These are phyloP conservation scores for Conidiobolus incongruus DNA, from an alignment of 371 early-diverging fungal species.

Conservation along the genomic window DNA sequence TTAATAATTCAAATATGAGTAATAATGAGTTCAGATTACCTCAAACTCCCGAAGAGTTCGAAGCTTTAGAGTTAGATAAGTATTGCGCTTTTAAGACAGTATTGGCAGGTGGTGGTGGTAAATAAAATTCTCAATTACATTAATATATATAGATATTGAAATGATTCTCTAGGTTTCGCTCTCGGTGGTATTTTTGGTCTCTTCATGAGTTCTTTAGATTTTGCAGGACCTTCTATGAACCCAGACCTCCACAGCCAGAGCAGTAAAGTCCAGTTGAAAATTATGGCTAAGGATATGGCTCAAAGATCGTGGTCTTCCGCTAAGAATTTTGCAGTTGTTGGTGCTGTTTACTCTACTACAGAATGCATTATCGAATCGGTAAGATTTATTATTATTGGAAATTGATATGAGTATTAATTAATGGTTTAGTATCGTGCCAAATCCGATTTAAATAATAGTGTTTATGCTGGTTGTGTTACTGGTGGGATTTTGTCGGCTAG, in stretches of 20 bases:
- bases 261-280: conserved; percentile 52
- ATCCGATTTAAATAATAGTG: conserved; percentile 76
- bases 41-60: conserved; percentile 1
- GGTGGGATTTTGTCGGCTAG: conserved; percentile 70
- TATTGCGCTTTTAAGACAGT: conserved; percentile 3
- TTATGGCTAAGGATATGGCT: conserved; percentile 75
- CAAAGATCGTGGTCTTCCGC: conserved; percentile 50
- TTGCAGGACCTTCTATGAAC: conserved; percentile 28
- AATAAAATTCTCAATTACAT: neutral
- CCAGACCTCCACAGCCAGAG: conserved; percentile 33
- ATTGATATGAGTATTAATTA: conserved; percentile 1
- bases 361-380: conserved; percentile 89
- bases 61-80: conserved; percentile 3
- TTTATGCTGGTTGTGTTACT: conserved; percentile 79
- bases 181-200: conserved; percentile 82
- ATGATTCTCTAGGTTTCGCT: conserved; percentile 39
- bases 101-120: conserved; percentile 7
- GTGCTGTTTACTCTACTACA: conserved; percentile 70
- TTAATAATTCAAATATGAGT: neutral
- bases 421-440: conserved; percentile 67
- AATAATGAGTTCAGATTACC: conserved; percentile 1
- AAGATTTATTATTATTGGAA: conserved; percentile 9
- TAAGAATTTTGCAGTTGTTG: conserved; percentile 86
- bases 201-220: conserved; percentile 76
- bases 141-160: neutral